Evolutionary conservation across 1,284 basidiomycete genomes (phyloP), one percentile per base, ranked within the genome.

Genomic region (Coniferiporia weirii): DNA sequence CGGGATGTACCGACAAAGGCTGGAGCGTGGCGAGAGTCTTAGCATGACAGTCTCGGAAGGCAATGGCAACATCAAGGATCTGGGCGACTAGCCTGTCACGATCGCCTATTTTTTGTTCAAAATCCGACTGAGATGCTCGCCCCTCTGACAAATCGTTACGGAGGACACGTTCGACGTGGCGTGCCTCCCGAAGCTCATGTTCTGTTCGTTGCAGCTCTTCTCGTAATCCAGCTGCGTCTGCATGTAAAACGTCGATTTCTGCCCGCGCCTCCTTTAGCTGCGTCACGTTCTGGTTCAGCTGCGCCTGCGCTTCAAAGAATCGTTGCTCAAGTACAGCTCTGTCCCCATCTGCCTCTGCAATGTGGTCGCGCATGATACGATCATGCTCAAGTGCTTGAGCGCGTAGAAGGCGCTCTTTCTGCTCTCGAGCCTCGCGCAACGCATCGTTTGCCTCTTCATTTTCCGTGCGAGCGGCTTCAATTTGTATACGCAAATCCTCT

Each of bases 321-420:
- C 93, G 89, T 60, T 93, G 85, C 69, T 95, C 92, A 53, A 95
- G 76, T 3, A 95, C 90, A 0, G 92, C 92, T 15, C 93, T 82
- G 71, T 95, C 93, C 0, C 92, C 93, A 67, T 95, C 91, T 6
- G 93, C 91, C 70, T 96, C 93, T 1, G 91, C 91, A 49, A 91
- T 87, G 67, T 93, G 90, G 70, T 95, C 93, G 0, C 92, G 81
- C 69, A 97, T 83, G 53, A 87, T 79, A 15, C 89, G 80, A 62
- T 95, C 93, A 65, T 93, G 89, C 69, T 94, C 91, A 5, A 79
- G 83, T 4, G 88, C 85, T 68, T 93, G 90, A 4, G 77, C 79
- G 54, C 79, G 82, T 56, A 94, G 74, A 17, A 93, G 75, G 19
- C 85, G 76, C 63, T 95, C 91, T 68, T 91, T 88, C 71, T 93